Evolutionary conservation across 2,329 filamentous ascomycete genomes (phyloP).

Genomic region (Elsinoe arachidis): DNA sequence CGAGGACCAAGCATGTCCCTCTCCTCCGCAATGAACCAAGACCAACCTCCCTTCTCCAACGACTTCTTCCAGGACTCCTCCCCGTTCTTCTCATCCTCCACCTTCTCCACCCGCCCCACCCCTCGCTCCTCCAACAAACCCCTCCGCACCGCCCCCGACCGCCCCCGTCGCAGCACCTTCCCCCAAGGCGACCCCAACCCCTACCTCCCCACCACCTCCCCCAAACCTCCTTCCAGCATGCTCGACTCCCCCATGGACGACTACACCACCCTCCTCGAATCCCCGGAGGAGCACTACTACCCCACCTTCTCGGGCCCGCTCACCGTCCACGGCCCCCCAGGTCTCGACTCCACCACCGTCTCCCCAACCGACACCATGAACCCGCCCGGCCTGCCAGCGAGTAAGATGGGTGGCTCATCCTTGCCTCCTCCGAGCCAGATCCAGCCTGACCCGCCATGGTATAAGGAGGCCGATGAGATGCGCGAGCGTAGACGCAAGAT

Average conservation of each 20-base stretch:
- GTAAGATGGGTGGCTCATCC: no score
- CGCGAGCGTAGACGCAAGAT: no score
- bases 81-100: constrained; percentile 49
- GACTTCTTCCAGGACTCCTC: constrained; percentile 50
- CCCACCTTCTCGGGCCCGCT: constrained; percentile 12
- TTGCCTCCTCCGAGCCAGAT: no score
- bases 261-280: constrained; percentile 26
- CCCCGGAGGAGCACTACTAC: constrained; percentile 35
- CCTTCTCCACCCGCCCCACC: constrained; percentile 43
- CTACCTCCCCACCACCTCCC: constrained; percentile 37
- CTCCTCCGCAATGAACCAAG: neutral
- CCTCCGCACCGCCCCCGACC: constrained; percentile 58
- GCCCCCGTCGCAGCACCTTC: constrained; percentile 82
- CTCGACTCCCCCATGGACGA: constrained; percentile 30
- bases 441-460: no score
- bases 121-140: constrained; percentile 61
- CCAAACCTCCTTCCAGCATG: constrained; percentile 41
- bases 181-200: constrained; percentile 59
- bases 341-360: constrained; percentile 17
- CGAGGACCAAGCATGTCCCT: constrained; percentile 2
- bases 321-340: constrained; percentile 18
- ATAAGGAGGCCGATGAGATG: no score
- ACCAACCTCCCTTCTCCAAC: constrained; percentile 55
- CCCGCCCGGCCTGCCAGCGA: constrained; percentile 37
- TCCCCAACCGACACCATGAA: constrained; percentile 35